These are phyloP conservation scores for Corylus avellana DNA, from an alignment of 306 rosid species.

Conservation along the genomic window DNA sequence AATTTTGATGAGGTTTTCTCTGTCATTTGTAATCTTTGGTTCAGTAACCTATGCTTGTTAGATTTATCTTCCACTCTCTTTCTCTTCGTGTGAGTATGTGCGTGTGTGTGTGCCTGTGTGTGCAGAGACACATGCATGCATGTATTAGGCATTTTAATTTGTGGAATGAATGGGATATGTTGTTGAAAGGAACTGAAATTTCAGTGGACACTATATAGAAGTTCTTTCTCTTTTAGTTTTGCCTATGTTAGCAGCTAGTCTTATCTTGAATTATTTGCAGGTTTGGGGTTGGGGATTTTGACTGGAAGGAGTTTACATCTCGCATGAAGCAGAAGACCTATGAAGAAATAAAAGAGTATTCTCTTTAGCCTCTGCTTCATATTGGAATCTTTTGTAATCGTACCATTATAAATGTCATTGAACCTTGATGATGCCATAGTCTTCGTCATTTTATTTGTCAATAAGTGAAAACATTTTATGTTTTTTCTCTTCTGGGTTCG, in stretches of 20 bases:
- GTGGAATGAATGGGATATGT: not conserved
- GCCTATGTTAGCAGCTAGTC: conserved; percentile 33
- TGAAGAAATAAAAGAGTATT: conserved; percentile 85
- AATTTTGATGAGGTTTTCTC: conserved; percentile 80
- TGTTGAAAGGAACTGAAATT: not conserved
- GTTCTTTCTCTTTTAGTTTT: not conserved
- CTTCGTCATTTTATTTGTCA: not conserved
- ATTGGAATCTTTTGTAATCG: conserved; percentile 18
- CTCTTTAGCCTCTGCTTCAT: conserved; percentile 27
- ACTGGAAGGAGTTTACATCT: conserved; percentile 84
- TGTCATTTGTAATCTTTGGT: conserved; percentile 16
- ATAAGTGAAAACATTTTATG: conserved; percentile 5
- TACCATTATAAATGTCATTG: conserved; percentile 8
- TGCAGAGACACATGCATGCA: not conserved
- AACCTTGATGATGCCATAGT: not conserved
- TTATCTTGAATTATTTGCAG: conserved; percentile 48
- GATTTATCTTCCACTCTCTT: conserved; percentile 4
- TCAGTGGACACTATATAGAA: not conserved
- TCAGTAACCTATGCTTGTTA: not conserved
- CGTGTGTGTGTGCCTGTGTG: no score
- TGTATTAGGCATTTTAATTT: not conserved
- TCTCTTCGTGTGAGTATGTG: not conserved
- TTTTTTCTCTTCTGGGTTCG: not conserved
- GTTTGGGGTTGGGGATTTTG: conserved; percentile 91
- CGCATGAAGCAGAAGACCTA: conserved; percentile 93